These are phyloP conservation scores for Juglanconis sp. DNA, from an alignment of 2,329 filamentous ascomycete genomes.

Conservation along the genomic window DNA sequence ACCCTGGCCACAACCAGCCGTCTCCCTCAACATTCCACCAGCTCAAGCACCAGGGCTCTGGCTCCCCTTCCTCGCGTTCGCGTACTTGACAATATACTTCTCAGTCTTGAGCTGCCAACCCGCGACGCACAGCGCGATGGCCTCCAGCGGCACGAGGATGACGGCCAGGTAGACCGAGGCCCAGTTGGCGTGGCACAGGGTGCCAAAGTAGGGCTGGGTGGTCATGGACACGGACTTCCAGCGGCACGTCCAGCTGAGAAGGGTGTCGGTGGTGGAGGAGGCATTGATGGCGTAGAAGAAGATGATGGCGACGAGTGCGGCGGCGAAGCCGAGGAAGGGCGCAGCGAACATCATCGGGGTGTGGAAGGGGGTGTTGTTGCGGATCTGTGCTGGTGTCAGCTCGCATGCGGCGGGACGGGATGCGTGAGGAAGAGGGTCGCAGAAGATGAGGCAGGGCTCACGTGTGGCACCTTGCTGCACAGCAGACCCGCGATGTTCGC, in stretches of 20 bases:
- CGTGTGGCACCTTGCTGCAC: constrained; percentile 45
- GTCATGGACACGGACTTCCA: constrained; percentile 54
- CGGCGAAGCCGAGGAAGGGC: constrained; percentile 41
- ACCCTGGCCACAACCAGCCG: background rate
- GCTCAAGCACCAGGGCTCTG: constrained; percentile 27
- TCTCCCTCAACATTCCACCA: background rate
- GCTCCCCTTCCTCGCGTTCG: constrained; percentile 33
- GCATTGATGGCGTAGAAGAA: constrained; percentile 57
- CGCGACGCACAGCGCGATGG: constrained; percentile 43
- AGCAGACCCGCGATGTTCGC: constrained; percentile 46
- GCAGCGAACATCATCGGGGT: constrained; percentile 35
- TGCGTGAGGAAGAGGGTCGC: background rate
- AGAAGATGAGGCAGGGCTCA: constrained; percentile 34
- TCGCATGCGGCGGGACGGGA: background rate
- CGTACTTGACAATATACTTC: constrained; percentile 35
- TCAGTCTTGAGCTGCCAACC: constrained; percentile 43
- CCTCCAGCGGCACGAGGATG: constrained; percentile 55
- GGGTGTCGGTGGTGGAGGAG: constrained; percentile 49
- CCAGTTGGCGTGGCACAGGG: constrained; percentile 54
- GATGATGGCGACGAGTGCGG: constrained; percentile 49
- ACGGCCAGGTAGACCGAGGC: constrained; percentile 52
- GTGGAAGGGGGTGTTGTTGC: constrained; percentile 32
- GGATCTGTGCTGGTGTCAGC: constrained; percentile 32
- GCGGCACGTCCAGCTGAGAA: constrained; percentile 62
- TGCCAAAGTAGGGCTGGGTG: constrained; percentile 51